Conservation (phyloP, 306 rosid genomes). For the Alnus rubra region DNA sequence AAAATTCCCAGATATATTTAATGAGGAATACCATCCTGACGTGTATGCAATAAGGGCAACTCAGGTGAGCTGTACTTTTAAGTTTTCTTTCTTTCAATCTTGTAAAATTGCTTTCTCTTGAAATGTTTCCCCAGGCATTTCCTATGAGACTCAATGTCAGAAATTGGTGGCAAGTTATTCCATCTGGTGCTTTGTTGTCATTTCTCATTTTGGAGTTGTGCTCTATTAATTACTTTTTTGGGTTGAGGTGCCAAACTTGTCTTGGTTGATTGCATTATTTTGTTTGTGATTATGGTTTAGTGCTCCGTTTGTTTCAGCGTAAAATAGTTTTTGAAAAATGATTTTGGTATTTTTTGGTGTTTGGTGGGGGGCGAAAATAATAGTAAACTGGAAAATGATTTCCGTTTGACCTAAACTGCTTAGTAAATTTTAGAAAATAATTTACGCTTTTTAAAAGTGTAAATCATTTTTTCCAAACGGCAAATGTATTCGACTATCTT, state of each 20-base stretch:
- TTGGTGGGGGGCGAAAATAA: too few relatives aligned
- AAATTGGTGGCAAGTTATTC: neutral
- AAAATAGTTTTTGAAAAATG: too few relatives aligned
- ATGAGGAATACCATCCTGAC: conserved; percentile 82
- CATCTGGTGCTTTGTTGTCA: neutral
- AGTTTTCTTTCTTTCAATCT: neutral
- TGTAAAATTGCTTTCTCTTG: neutral
- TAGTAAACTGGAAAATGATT: too few relatives aligned
- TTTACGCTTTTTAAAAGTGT: too few relatives aligned
- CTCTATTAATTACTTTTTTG: neutral
- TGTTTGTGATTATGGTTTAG: neutral
- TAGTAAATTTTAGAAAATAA: too few relatives aligned
- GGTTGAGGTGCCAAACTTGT: neutral
- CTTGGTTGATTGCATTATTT: neutral
- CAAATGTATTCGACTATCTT: too few relatives aligned
- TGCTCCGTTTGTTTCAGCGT: too few relatives aligned
- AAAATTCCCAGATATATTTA: conserved; percentile 65
- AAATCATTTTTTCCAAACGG: too few relatives aligned
- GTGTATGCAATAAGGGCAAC: conserved; percentile 72
- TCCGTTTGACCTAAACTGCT: too few relatives aligned
- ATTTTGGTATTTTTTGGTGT: too few relatives aligned
- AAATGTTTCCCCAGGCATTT: neutral
- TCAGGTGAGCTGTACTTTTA: conserved; percentile 53
- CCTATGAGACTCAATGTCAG: neutral
- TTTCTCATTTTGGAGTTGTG: conserved; percentile 1